Conservation (phyloP, 257 asterid species). For the Cruciata laevipes region DNA sequence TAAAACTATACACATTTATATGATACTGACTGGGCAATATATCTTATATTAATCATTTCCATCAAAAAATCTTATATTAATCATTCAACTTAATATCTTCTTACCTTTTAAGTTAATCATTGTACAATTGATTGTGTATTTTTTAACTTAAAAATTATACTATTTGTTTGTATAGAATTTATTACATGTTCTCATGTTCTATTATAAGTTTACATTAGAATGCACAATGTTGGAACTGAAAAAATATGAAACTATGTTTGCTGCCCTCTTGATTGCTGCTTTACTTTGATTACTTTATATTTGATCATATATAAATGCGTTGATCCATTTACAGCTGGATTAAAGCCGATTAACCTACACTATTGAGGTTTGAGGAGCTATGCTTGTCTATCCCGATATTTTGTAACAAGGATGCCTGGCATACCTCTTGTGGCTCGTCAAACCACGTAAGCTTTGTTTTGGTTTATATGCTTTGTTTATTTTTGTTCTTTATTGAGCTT, state of each 20-base stretch:
- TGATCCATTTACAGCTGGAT: slow-evolving; percentile 20
- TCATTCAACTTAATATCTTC: no score
- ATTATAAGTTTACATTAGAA: neutral
- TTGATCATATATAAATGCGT: neutral
- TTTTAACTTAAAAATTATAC: neutral
- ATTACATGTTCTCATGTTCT: neutral
- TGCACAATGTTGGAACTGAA: neutral
- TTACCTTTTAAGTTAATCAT: no score
- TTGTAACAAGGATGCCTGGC: slow-evolving; percentile 74
- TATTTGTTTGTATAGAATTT: no score
- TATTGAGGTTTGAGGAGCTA: slow-evolving; percentile 21
- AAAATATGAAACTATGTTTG: neutral
- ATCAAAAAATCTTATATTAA: no score
- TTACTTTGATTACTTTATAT: neutral
- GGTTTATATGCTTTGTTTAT: no score
- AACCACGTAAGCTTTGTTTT: slow-evolving; percentile 54
- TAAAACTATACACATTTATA: neutral
- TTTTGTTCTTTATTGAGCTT: no score
- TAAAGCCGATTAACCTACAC: slow-evolving; percentile 12
- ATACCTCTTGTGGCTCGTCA: slow-evolving; percentile 85
- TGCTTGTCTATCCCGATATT: slow-evolving; percentile 26
- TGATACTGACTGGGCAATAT: no score
- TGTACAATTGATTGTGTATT: no score
- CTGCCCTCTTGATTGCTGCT: no score
- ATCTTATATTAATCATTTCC: no score